Conservation (phyloP, 345 rosid species). For the Ailanthus altissimus region DNA sequence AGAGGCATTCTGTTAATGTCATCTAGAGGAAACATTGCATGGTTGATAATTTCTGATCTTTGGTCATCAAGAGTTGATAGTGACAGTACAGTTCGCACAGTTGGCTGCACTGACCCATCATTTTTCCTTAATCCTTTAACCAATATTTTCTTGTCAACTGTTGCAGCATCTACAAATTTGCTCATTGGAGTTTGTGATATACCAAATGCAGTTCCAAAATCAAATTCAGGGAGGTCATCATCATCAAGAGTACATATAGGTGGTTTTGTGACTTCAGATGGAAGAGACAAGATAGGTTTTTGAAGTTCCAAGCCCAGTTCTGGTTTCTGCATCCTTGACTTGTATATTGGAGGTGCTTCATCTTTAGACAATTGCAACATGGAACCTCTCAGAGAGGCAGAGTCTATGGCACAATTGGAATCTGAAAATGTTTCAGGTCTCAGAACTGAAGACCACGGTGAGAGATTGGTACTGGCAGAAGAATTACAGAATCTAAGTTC, state of each 20-base stretch:
- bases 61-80: slow-evolving; percentile 14
- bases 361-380: slow-evolving; percentile 12
- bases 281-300: background rate
- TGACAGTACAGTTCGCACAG: background rate
- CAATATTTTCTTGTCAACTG: slow-evolving; percentile 19
- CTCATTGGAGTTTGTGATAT: background rate
- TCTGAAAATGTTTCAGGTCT: slow-evolving; percentile 1
- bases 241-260: slow-evolving; percentile 2
- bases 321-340: slow-evolving; percentile 14
- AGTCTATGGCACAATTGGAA: background rate
- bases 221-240: slow-evolving; percentile 33
- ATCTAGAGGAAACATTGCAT: slow-evolving; percentile 17
- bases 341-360: slow-evolving; percentile 13
- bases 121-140: slow-evolving; percentile 13
- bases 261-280: background rate
- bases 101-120: background rate
- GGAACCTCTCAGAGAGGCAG: background rate
- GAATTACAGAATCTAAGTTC: slow-evolving; percentile 14
- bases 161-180: background rate
- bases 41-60: background rate
- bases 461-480: slow-evolving; percentile 18
- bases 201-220: slow-evolving; percentile 24
- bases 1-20: slow-evolving; percentile 11
- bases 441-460: slow-evolving; percentile 15
- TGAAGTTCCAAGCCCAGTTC: slow-evolving; percentile 2